Percentiles rank a stretch among this genome's conserved stretches.
phyloP scores from a whole-genome alignment of 257 asterid genomes.

The Lavandula angustifolia region DNA sequence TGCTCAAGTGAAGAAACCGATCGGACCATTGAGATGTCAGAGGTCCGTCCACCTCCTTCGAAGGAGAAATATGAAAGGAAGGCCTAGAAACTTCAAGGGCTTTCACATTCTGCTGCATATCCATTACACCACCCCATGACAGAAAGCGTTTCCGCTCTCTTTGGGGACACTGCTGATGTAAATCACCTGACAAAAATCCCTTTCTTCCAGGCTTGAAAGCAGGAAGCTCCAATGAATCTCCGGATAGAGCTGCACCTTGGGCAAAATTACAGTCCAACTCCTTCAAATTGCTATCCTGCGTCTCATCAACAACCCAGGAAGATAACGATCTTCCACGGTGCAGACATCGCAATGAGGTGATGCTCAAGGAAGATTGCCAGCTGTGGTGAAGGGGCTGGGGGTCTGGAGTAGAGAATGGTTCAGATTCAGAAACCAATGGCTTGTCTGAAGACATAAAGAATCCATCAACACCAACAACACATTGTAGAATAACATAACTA shows the following conservation, averaged over 20 bases:
- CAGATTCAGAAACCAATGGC: conserved; percentile 63
- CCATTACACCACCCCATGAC: conserved; percentile 93
- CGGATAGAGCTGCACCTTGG: conserved; percentile 33
- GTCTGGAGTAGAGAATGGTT: conserved; percentile 43
- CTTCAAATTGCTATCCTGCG: conserved; percentile 35
- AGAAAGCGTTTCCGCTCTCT: conserved; percentile 63
- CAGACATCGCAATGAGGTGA: conserved; percentile 41
- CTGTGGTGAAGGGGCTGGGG: conserved; percentile 38
- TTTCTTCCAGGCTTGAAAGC: conserved; percentile 34
- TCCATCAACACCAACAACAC: conserved; percentile 42
- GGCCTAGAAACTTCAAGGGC: conserved; percentile 59
- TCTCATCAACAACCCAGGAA: conserved; percentile 40
- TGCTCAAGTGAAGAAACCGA: conserved; percentile 70
- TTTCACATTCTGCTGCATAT: conserved; percentile 46
- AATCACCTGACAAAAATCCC: conserved; percentile 48
- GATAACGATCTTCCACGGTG: conserved; percentile 36
- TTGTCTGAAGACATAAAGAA: conserved; percentile 74
- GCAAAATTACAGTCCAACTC: conserved; percentile 33
- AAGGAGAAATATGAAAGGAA: conserved; percentile 38
- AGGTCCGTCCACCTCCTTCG: conserved; percentile 46
- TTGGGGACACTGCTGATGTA: conserved; percentile 48
- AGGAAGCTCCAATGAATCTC: conserved; percentile 25
- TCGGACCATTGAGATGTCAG: conserved; percentile 48
- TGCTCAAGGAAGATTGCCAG: conserved; percentile 41
- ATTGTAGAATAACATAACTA: conserved; percentile 46